phyloP scores from a whole-genome alignment of 2,329 filamentous ascomycete genomes.

The Colletotrichum sp. region DNA sequence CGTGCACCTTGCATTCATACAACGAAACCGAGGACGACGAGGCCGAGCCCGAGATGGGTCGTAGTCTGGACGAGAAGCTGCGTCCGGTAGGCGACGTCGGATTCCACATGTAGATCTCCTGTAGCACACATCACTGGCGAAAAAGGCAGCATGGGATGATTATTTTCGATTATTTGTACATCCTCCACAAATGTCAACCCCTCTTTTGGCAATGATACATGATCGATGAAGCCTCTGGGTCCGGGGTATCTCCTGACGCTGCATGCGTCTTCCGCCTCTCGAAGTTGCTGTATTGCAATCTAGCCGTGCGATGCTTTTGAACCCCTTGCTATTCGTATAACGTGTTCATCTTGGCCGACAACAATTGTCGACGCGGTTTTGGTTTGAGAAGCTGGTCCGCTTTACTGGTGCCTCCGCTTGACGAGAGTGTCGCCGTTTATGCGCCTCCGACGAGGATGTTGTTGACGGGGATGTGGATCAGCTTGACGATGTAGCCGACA shows the following conservation, averaged over 20 bases:
- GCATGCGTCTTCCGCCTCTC: not conserved
- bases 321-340: slow-evolving; percentile 12
- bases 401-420: not conserved
- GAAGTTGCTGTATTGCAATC: not conserved
- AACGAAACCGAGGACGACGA: slow-evolving; percentile 74
- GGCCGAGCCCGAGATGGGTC: slow-evolving; percentile 61
- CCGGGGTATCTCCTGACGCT: slow-evolving; percentile 18
- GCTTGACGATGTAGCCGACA: slow-evolving; percentile 73
- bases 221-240: slow-evolving; percentile 15
- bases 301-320: slow-evolving; percentile 7
- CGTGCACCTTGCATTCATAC: slow-evolving; percentile 79
- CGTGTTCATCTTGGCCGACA: slow-evolving; percentile 2
- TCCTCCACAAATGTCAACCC: slow-evolving; percentile 10
- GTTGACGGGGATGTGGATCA: slow-evolving; percentile 75
- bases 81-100: slow-evolving; percentile 30
- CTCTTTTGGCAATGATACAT: slow-evolving; percentile 22
- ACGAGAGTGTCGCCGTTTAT: slow-evolving; percentile 37
- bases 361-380: not conserved
- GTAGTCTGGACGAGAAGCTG: slow-evolving; percentile 66
- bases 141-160: slow-evolving; percentile 2
- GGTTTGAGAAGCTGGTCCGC: not conserved
- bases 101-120: not conserved
- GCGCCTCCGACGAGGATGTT: slow-evolving; percentile 72
- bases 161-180: slow-evolving; percentile 21
- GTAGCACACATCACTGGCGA: not conserved